A percentile compares a stretch with the other conserved stretches of the same genome.
Evolutionary conservation across 257 asterid species (phyloP).

Genomic region (Linderniella brevidens): DNA sequence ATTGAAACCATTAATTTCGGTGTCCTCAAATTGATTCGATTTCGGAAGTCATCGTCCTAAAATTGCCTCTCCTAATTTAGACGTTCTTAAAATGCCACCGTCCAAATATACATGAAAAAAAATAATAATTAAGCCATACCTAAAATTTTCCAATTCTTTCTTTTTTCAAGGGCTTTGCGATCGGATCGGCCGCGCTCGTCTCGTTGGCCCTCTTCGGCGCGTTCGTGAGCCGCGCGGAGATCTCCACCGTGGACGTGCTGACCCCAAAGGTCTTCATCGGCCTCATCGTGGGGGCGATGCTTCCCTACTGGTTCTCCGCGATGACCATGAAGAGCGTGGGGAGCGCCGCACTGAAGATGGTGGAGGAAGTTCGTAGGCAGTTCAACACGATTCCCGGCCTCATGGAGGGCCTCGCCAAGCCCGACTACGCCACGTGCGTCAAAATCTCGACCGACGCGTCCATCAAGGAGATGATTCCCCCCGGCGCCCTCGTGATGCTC

Average conservation of each 20-base stretch:
- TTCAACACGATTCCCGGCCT: constrained; percentile 78
- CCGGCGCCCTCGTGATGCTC: constrained; percentile 92
- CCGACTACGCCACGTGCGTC: constrained; percentile 80
- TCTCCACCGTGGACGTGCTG: constrained; percentile 60
- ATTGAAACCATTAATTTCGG: no score
- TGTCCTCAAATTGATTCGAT: no score
- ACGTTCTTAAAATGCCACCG: no score
- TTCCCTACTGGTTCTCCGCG: constrained; percentile 92
- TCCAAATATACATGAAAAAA: no score
- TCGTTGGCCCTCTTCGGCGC: constrained; percentile 82
- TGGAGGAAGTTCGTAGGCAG: constrained; percentile 86
- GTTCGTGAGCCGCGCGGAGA: constrained; percentile 73
- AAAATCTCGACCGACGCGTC: constrained; percentile 88
- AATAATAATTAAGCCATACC: no score
- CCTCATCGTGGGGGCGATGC: constrained; percentile 79
- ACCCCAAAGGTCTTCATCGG: constrained; percentile 84
- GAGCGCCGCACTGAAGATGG: constrained; percentile 86
- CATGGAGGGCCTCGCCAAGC: constrained; percentile 67
- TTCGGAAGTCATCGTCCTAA: no score
- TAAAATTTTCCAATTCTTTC: neutral
- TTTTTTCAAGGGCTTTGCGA: constrained; percentile 59
- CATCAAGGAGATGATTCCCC: constrained; percentile 80
- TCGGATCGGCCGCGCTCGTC: constrained; percentile 87
- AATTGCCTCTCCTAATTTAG: no score
- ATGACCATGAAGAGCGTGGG: constrained; percentile 98